A percentile compares a stretch with the other conserved stretches of the same genome.
phyloP scores from a whole-genome alignment of 139 green algal species.

The Pycnococcus provasolii region DNA sequence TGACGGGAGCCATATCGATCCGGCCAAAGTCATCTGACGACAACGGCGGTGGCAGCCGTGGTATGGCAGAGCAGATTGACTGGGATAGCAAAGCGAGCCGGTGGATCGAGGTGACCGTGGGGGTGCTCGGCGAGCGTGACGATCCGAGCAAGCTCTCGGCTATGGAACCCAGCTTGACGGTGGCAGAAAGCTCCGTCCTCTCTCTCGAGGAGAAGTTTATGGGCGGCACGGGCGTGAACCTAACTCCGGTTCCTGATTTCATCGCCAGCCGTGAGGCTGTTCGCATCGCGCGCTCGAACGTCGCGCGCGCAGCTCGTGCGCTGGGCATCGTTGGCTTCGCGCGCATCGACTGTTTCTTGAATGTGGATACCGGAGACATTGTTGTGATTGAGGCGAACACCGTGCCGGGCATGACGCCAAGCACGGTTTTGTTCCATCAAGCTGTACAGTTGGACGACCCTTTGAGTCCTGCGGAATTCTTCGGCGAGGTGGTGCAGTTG shows the following conservation, averaged over 20 bases:
- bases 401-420: constrained; percentile 43
- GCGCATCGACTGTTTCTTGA: constrained; percentile 47
- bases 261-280: neutral
- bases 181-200: constrained; percentile 36
- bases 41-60: neutral
- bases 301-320: constrained; percentile 39
- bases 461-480: too few relatives aligned
- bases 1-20: constrained; percentile 34
- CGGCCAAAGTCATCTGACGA: neutral
- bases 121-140: constrained; percentile 32
- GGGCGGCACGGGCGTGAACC: constrained; percentile 38
- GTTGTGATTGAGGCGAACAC: constrained; percentile 54
- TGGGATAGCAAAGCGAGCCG: constrained; percentile 34
- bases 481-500: too few relatives aligned
- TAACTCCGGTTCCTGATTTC: constrained; percentile 42
- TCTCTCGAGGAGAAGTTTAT: constrained; percentile 49
- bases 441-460: constrained; percentile 5
- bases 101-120: constrained; percentile 51
- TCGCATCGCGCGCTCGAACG: neutral
- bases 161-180: constrained; percentile 41
- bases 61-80: constrained; percentile 18
- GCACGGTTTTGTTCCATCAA: constrained; percentile 45
- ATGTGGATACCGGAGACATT: constrained; percentile 52
- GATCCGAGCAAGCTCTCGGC: constrained; percentile 2
- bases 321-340: constrained; percentile 53